These are phyloP conservation scores for Gossypium davidsonii DNA, from an alignment of 441 rosid species.

Conservation along the genomic window DNA sequence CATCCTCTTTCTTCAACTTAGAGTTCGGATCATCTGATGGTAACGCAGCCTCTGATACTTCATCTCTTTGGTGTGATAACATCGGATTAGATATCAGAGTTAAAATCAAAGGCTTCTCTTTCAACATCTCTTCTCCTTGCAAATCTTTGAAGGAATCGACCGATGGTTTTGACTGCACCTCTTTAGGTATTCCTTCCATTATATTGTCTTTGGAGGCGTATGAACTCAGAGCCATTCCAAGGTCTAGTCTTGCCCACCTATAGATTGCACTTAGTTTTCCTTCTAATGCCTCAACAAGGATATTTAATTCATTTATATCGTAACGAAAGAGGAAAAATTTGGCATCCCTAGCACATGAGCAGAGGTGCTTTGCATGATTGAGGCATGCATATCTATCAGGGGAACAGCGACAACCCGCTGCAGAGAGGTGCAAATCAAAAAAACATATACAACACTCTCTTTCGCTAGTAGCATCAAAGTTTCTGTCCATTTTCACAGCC, in stretches of 20 bases:
- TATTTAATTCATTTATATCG: slow-evolving; percentile 64
- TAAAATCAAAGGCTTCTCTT: slow-evolving; percentile 23
- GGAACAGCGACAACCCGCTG: slow-evolving; percentile 89
- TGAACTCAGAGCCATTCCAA: slow-evolving; percentile 80
- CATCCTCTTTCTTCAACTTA: slow-evolving; percentile 24
- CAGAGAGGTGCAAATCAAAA: slow-evolving; percentile 94
- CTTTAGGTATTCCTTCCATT: slow-evolving; percentile 33
- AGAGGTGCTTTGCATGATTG: slow-evolving; percentile 82
- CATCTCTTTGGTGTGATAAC: slow-evolving; percentile 24
- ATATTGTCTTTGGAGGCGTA: slow-evolving; percentile 35
- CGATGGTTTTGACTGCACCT: slow-evolving; percentile 32
- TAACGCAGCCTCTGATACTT: slow-evolving; percentile 24
- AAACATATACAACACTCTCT: slow-evolving; percentile 85
- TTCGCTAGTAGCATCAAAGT: slow-evolving; percentile 83
- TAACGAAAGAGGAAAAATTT: slow-evolving; percentile 86
- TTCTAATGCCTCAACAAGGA: slow-evolving; percentile 94
- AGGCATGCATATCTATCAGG: slow-evolving; percentile 89
- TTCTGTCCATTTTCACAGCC: slow-evolving; percentile 79
- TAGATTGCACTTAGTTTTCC: slow-evolving; percentile 91
- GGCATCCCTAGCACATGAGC: slow-evolving; percentile 63
- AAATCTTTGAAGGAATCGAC: slow-evolving; percentile 28
- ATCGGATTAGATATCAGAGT: slow-evolving; percentile 7
- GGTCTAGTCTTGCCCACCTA: slow-evolving; percentile 94
- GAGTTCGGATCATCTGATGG: slow-evolving; percentile 25
- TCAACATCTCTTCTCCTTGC: slow-evolving; percentile 31